Percentiles rank a stretch among this genome's conserved stretches.
These are phyloP conservation scores for Phialemonium atrogriseum DNA, from an alignment of 2,329 filamentous ascomycete genomes.

Conservation along the genomic window DNA sequence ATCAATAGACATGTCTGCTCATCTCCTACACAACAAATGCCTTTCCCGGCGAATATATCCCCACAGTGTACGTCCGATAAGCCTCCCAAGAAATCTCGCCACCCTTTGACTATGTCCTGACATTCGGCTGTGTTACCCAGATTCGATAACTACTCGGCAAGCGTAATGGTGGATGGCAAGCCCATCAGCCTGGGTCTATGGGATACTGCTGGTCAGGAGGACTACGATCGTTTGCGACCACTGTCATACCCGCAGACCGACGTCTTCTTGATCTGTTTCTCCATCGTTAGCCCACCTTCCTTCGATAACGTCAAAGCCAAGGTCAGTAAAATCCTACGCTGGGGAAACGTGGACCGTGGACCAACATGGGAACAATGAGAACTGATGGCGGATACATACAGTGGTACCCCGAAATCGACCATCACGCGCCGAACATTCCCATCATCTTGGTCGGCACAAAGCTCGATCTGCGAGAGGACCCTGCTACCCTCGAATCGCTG, in stretches of 20 bases:
- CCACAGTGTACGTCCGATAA: conserved; percentile 68
- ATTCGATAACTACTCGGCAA: conserved; percentile 98
- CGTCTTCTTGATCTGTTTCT: conserved; percentile 97
- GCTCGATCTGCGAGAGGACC: conserved; percentile 88
- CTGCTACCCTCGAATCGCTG: conserved; percentile 70
- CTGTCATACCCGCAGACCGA: conserved; percentile 98
- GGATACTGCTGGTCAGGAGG: conserved; percentile 98
- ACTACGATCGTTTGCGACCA: conserved; percentile 91
- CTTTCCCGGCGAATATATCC: conserved; percentile 99
- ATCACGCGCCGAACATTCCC: conserved; percentile 89
- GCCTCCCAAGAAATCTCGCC: not conserved
- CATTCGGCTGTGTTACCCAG: conserved; percentile 36
- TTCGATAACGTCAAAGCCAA: conserved; percentile 99
- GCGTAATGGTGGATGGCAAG: conserved; percentile 98
- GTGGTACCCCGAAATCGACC: conserved; percentile 98
- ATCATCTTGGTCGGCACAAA: conserved; percentile 98
- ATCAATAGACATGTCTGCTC: conserved; percentile 80
- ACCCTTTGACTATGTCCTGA: conserved; percentile 13
- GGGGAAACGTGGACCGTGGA: not conserved
- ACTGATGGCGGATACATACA: too few species aligned
- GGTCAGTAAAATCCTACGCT: conserved; percentile 52
- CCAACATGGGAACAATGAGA: conserved; percentile 6
- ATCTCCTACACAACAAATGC: conserved; percentile 99
- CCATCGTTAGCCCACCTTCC: conserved; percentile 92
- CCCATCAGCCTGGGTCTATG: conserved; percentile 93